Conservation (phyloP, 2,329 filamentous ascomycete species). For the Penicillium sp. region DNA sequence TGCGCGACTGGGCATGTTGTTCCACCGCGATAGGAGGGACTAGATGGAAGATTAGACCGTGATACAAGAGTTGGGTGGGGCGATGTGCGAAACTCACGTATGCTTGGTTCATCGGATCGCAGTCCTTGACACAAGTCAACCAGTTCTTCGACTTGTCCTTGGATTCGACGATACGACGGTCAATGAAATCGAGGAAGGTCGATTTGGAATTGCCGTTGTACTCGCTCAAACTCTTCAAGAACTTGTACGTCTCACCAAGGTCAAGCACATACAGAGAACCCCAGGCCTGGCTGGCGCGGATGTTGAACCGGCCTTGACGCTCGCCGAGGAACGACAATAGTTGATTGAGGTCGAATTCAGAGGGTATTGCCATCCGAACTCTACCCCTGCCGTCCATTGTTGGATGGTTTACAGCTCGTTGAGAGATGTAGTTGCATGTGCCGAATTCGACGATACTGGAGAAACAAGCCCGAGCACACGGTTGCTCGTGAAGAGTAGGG, state of each 20-base stretch:
- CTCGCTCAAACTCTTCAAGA: slow-evolving; percentile 38
- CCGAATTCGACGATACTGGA: slow-evolving; percentile 45
- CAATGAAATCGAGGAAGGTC: slow-evolving; percentile 46
- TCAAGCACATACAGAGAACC: slow-evolving; percentile 44
- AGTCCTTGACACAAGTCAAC: slow-evolving; percentile 42
- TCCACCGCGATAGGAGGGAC: slow-evolving; percentile 44
- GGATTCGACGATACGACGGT: slow-evolving; percentile 44
- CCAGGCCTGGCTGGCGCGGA: slow-evolving; percentile 44
- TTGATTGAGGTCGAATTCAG: slow-evolving; percentile 39
- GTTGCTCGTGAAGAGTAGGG: slow-evolving; percentile 43
- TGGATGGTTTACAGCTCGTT: slow-evolving; percentile 44
- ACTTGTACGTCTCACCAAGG: slow-evolving; percentile 42
- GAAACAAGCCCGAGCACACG: slow-evolving; percentile 46
- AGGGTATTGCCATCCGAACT: slow-evolving; percentile 42
- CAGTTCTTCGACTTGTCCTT: slow-evolving; percentile 47
- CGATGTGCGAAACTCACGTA: slow-evolving; percentile 35
- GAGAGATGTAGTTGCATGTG: slow-evolving; percentile 48
- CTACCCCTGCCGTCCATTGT: slow-evolving; percentile 36
- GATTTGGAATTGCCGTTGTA: slow-evolving; percentile 39
- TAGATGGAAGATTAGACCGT: slow-evolving; percentile 14
- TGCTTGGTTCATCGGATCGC: slow-evolving; percentile 40
- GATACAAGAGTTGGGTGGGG: neutral
- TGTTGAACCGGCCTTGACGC: slow-evolving; percentile 44
- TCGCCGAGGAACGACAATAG: slow-evolving; percentile 39
- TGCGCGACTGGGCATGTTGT: slow-evolving; percentile 49